Percentiles rank a stretch among this genome's conserved stretches.
phyloP scores from a whole-genome alignment of 495 filamentous ascomycete species.

The Penicillium taxi region DNA sequence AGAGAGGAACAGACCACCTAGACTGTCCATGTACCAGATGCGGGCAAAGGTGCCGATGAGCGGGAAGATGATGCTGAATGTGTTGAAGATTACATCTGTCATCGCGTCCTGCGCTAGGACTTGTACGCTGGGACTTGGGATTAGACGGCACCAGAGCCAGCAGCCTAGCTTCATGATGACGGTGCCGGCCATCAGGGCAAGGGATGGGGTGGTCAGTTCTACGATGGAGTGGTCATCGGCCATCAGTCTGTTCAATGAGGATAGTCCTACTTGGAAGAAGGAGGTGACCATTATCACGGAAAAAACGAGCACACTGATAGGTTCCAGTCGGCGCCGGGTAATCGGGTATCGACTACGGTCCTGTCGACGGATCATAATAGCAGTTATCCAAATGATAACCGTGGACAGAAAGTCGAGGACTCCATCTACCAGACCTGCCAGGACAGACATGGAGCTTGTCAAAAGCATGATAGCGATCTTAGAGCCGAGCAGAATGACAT shows the following conservation, averaged over 20 bases:
- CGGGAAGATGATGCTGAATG: slow-evolving; percentile 67
- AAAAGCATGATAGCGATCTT: slow-evolving; percentile 74
- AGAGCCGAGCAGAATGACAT: slow-evolving; percentile 64
- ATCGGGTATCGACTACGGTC: slow-evolving; percentile 81
- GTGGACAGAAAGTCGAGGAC: slow-evolving; percentile 82
- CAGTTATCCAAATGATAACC: slow-evolving; percentile 78
- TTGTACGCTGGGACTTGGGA: slow-evolving; percentile 84
- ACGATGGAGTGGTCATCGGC: slow-evolving; percentile 60
- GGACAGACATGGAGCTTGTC: slow-evolving; percentile 77
- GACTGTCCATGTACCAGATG: slow-evolving; percentile 79
- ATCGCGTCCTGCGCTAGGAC: slow-evolving; percentile 63
- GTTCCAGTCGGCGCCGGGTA: slow-evolving; percentile 67
- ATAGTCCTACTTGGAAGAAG: slow-evolving; percentile 74
- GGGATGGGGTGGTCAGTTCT: slow-evolving; percentile 61
- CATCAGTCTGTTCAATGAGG: slow-evolving; percentile 61
- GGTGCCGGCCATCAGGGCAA: slow-evolving; percentile 73
- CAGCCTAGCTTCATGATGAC: slow-evolving; percentile 74
- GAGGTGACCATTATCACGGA: slow-evolving; percentile 80
- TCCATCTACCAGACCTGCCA: slow-evolving; percentile 84
- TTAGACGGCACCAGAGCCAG: slow-evolving; percentile 85
- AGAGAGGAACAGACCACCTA: slow-evolving; percentile 75
- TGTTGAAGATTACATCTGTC: slow-evolving; percentile 83
- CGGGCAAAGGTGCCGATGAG: slow-evolving; percentile 61
- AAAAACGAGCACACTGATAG: slow-evolving; percentile 72
- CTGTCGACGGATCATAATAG: slow-evolving; percentile 60